Evolutionary conservation across 2,329 filamentous ascomycete genomes (phyloP), one percentile per base, ranked within the genome.

Genomic region (Arthroderma sp.): DNA sequence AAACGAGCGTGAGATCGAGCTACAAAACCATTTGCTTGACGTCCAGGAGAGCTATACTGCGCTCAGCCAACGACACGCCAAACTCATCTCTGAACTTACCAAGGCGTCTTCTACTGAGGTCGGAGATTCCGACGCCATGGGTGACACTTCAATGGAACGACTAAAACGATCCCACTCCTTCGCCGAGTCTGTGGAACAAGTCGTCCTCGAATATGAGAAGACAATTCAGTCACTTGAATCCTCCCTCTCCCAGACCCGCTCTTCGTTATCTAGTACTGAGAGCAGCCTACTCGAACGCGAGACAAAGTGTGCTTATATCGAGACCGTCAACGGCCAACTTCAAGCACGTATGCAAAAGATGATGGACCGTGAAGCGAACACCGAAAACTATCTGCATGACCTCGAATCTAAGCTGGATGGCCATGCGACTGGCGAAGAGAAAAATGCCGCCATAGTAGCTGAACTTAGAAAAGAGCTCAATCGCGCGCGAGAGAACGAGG

Each of bases 131-230:
- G 73, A 75, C 43, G 80, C 84, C 55, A 79, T 82, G 11, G 76
- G 85, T 15, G 88, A 84, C 56, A 89, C 91, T 68, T 88, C 90
- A 0, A 85, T 90, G 23, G 91, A 96, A 69, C 82, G 93, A 56
- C 75, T 97, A 62, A 94, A 96, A 69, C 85, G 93, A 41, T 98
- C 94, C 17, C 95, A 94, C 69, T 94, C 88, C 0, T 97, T 98
- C 68, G 91, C 91, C 1, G 87, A 95, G 68, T 91, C 91, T 28
- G 91, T 98, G 19, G 93, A 98, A 67, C 88, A 95, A 67, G 89
- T 98, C 21, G 89, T 98, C 2, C 76, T 97, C 53, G 93, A 98
- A 72, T 98, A 98, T 68, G 94, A 98, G 71, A 97, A 95, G 78
- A 98, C 94, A 0, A 98, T 98, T 54, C 91, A 97, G 70, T 86